A percentile compares a stretch with the other conserved stretches of the same genome.
phyloP scores from a whole-genome alignment of 176 grass and related monocot genomes.

The Oryza glaberrima region DNA sequence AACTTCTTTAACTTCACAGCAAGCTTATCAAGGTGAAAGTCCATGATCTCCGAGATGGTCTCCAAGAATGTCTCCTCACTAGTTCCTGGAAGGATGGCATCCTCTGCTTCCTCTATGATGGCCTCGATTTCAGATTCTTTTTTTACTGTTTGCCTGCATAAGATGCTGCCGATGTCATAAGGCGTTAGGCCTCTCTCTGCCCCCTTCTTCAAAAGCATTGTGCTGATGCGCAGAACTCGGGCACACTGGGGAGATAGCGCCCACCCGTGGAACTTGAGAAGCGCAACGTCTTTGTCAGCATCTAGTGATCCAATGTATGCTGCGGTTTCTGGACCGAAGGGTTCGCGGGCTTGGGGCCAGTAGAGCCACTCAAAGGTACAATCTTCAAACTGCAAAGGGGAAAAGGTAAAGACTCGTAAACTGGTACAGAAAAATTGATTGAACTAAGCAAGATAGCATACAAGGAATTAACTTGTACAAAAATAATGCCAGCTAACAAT shows the following conservation, averaged over 20 bases:
- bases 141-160: constrained; percentile 56
- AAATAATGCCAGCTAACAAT: no score
- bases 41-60: constrained; percentile 48
- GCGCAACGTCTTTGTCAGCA: constrained; percentile 42
- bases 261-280: constrained; percentile 51
- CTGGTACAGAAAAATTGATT: not conserved
- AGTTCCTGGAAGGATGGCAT: constrained; percentile 42
- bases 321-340: constrained; percentile 45
- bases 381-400: constrained; percentile 49
- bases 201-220: constrained; percentile 66
- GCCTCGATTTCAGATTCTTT: constrained; percentile 49
- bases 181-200: constrained; percentile 44
- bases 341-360: constrained; percentile 49
- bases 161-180: constrained; percentile 49
- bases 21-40: constrained; percentile 32
- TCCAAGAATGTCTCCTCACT: constrained; percentile 43
- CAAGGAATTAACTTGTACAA: no score
- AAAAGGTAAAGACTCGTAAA: not conserved
- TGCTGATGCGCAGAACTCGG: constrained; percentile 35
- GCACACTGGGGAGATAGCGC: constrained; percentile 33
- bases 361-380: constrained; percentile 53
- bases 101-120: constrained; percentile 44
- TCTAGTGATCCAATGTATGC: constrained; percentile 52
- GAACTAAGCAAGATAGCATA: no score
- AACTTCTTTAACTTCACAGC: not conserved